These are phyloP conservation scores for Daedalea quercina DNA, from an alignment of 768 basidiomycete genomes.

Conservation along the genomic window DNA sequence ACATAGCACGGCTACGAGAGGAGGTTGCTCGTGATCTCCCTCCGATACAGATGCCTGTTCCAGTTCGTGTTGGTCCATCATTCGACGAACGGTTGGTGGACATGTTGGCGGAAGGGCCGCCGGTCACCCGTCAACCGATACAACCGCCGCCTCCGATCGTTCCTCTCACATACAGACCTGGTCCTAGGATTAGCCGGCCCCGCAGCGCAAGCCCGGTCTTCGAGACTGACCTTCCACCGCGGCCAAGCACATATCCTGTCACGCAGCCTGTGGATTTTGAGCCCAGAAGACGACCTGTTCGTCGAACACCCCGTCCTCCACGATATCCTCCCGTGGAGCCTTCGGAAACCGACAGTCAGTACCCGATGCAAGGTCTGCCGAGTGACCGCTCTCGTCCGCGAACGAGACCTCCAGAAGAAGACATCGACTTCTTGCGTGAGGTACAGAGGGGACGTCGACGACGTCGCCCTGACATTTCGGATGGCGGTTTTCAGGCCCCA, in stretches of 20 bases:
- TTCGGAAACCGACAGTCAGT: neutral
- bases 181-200: slow-evolving; percentile 29
- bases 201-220: slow-evolving; percentile 36
- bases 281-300: slow-evolving; percentile 1
- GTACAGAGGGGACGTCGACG: neutral
- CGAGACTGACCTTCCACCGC: slow-evolving; percentile 24
- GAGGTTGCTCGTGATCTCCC: slow-evolving; percentile 21
- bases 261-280: slow-evolving; percentile 7
- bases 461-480: neutral
- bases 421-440: neutral
- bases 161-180: slow-evolving; percentile 49
- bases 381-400: slow-evolving; percentile 4
- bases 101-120: slow-evolving; percentile 43
- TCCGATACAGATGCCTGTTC: slow-evolving; percentile 40
- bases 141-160: slow-evolving; percentile 46
- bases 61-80: slow-evolving; percentile 38
- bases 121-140: slow-evolving; percentile 32
- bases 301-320: neutral
- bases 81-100: slow-evolving; percentile 57
- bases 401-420: neutral
- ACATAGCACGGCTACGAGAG: slow-evolving; percentile 18
- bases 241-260: slow-evolving; percentile 18
- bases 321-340: neutral
- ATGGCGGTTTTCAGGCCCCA: neutral
- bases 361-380: neutral